phyloP scores from a whole-genome alignment of 352 stramenopile genomes.

The Globisporangium viniferum region DNA sequence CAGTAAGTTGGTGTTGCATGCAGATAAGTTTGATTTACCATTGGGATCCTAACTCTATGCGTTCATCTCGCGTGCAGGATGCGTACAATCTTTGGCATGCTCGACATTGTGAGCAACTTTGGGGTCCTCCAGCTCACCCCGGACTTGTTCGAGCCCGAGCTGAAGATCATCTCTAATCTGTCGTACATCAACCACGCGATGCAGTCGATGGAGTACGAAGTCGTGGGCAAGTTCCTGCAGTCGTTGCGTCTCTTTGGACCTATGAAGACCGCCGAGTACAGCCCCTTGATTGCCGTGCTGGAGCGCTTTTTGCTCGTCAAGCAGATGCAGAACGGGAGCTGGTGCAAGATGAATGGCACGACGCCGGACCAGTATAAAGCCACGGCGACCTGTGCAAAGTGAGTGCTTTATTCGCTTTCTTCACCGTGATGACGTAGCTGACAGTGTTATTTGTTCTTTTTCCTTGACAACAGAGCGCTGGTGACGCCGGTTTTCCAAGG shows the following conservation, averaged over 20 bases:
- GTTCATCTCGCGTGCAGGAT: conserved; percentile 30
- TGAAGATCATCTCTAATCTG: conserved; percentile 72
- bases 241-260: conserved; percentile 75
- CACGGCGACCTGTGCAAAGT: conserved; percentile 81
- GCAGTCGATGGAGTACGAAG: conserved; percentile 60
- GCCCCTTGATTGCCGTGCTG: conserved; percentile 46
- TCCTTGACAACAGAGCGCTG: conserved; percentile 37
- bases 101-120: conserved; percentile 82
- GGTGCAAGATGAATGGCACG: conserved; percentile 55
- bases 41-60: too few relatives aligned
- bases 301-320: conserved; percentile 65
- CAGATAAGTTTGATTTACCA: background rate
- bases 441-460: background rate
- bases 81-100: conserved; percentile 72
- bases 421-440: background rate
- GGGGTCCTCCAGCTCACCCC: conserved; percentile 66
- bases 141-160: conserved; percentile 63
- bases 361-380: conserved; percentile 76
- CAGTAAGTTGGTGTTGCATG: conserved; percentile 32
- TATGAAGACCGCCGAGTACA: conserved; percentile 31
- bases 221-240: conserved; percentile 72
- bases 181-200: conserved; percentile 79
- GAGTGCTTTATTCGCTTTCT: conserved; percentile 18
- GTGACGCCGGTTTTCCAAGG: conserved; percentile 50
- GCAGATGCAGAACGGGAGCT: conserved; percentile 71